phyloP scores from a whole-genome alignment of 768 basidiomycete species.

The Royoungia palumana region DNA sequence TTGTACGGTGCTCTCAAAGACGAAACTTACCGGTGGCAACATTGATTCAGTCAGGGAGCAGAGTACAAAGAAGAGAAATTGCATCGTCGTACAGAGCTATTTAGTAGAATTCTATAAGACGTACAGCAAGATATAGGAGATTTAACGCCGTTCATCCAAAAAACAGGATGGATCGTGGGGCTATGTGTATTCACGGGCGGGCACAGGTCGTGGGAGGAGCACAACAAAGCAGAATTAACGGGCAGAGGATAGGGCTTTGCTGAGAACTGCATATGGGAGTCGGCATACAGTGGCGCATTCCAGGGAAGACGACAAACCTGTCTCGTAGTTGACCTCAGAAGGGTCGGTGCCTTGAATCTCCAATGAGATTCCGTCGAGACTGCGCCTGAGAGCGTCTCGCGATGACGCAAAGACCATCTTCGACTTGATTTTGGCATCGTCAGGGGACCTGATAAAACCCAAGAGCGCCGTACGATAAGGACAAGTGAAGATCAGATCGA shows the following conservation, averaged over 20 bases:
- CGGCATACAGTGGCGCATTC: neutral
- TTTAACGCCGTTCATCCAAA: neutral
- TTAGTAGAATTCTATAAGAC: constrained; percentile 3
- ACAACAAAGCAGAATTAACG: constrained; percentile 17
- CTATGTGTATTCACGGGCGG: constrained; percentile 11
- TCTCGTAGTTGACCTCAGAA: constrained; percentile 67
- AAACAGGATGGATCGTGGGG: neutral
- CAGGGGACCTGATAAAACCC: constrained; percentile 70
- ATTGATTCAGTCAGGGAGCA: too few relatives aligned
- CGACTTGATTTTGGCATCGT: constrained; percentile 74
- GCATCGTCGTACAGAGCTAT: constrained; percentile 5
- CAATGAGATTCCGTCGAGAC: constrained; percentile 71
- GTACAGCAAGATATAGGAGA: neutral
- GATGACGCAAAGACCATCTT: constrained; percentile 98
- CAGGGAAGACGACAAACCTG: constrained; percentile 44
- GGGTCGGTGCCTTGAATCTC: constrained; percentile 87
- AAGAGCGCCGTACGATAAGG: neutral
- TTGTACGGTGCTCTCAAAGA: neutral
- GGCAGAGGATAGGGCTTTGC: constrained; percentile 6
- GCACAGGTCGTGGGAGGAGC: constrained; percentile 8
- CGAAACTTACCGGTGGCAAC: neutral
- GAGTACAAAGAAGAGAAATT: constrained; percentile 8
- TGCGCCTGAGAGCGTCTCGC: constrained; percentile 70
- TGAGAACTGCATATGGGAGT: constrained; percentile 12
- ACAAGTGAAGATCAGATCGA: neutral